Base-by-base conservation (phyloP, 176 grass and related monocot species). In the Oryza brachyantha region DNA sequence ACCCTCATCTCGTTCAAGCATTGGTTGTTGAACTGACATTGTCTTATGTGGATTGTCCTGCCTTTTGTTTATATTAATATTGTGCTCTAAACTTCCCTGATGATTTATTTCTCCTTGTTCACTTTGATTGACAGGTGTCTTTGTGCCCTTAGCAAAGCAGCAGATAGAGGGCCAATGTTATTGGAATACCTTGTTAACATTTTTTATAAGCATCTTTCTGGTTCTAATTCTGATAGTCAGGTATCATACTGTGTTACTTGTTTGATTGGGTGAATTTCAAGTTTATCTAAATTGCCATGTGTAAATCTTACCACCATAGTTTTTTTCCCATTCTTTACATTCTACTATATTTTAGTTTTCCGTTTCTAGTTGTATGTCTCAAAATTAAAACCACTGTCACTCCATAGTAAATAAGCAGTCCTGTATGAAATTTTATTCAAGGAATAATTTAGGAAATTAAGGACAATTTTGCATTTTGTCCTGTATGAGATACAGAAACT, bases 171-270 rank as follows among this genome's bases (percentile, higher is more conserved):
- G 75, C 83, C 92, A 66, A 83, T 74, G 66, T 79, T 93, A 76
- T 54, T 99, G 41, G 92, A 93, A 60, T 69, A 88, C 88, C 86
- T 99, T 22, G 79, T 99, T 76, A 91, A 89, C 57, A 70, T 99
- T 85, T 99, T 99, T 75, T 96, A 89, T 84, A 95, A 90, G 84
- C 92, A 91, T 99, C 88, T 99, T 9, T 79, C 73, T 77, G 84
- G 81, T 80, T 75, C 86, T 67, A 91, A 40, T 77, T 85, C 85
- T 81, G 96, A 99, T 87, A 91, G 84, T 84, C 86, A 95, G 88
- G 96, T 99, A 84, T 66, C 21, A 43, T 57, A 85, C 57, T 31
- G 64, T n/a, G n/a, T n/a, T n/a, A n/a, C n/a, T 35, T 75, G 6
- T 70, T 80, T 80, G 12, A 63, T 75, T 64, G 52, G 21, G 24